These are phyloP conservation scores for Fusarium clavum DNA, from an alignment of 2,329 filamentous ascomycete genomes.

Conservation along the genomic window DNA sequence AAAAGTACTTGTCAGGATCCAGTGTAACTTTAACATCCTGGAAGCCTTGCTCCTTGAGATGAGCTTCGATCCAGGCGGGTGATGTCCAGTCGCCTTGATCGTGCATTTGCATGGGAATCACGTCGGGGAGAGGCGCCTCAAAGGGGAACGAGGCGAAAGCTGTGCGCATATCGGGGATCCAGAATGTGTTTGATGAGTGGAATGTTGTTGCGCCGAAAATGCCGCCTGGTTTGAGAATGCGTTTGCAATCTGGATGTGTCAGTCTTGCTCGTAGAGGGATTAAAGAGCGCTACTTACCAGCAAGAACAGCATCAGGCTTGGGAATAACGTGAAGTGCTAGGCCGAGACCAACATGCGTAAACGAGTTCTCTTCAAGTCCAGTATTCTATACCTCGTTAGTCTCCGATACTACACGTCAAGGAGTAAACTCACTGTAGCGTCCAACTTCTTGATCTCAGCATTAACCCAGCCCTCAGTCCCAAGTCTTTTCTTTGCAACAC, in stretches of 20 bases:
- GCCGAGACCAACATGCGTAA: constrained; percentile 59
- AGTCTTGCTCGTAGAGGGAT: not conserved
- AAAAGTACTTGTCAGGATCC: constrained; percentile 40
- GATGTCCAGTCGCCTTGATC: constrained; percentile 55
- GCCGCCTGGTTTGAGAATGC: constrained; percentile 55
- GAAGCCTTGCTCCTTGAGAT: constrained; percentile 54
- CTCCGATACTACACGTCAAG: accelerated
- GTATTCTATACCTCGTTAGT: constrained; percentile 51
- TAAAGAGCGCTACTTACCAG: constrained; percentile 36
- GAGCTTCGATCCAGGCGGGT: constrained; percentile 52
- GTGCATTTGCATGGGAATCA: constrained; percentile 55
- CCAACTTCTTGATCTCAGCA: constrained; percentile 55
- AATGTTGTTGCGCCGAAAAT: constrained; percentile 54
- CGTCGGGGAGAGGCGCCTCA: constrained; percentile 51
- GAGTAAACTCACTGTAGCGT: constrained; percentile 57
- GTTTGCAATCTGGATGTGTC: constrained; percentile 48
- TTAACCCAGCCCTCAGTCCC: constrained; percentile 59
- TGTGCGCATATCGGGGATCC: constrained; percentile 53
- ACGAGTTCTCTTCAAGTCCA: constrained; percentile 52
- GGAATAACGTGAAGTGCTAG: constrained; percentile 62
- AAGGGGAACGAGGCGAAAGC: constrained; percentile 58
- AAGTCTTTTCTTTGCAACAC: constrained; percentile 54
- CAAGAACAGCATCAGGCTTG: constrained; percentile 50
- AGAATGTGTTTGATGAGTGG: constrained; percentile 52
- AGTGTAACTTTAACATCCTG: constrained; percentile 52